These are phyloP conservation scores for Leccinellum albellum DNA, from an alignment of 768 basidiomycete genomes.

Conservation along the genomic window DNA sequence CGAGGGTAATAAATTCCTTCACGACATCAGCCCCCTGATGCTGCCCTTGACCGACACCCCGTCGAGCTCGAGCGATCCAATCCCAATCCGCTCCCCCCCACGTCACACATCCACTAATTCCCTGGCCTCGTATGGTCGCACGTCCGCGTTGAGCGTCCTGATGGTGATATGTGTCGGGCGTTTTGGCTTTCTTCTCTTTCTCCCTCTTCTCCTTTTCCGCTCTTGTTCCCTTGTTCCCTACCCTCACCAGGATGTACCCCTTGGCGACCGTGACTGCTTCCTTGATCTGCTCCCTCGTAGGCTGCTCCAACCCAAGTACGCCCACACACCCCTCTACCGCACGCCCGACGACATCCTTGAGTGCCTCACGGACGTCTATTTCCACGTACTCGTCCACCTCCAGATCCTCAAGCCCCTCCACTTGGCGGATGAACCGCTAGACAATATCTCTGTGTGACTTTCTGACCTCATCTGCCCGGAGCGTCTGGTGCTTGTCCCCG, in stretches of 20 bases:
- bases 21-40: slow-evolving; percentile 25
- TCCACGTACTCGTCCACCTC: slow-evolving; percentile 71
- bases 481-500: slow-evolving; percentile 82
- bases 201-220: neutral
- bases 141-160: slow-evolving; percentile 53
- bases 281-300: slow-evolving; percentile 52
- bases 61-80: slow-evolving; percentile 28
- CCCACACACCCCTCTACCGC: slow-evolving; percentile 57
- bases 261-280: slow-evolving; percentile 39
- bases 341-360: slow-evolving; percentile 52
- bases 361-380: slow-evolving; percentile 55
- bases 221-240: neutral
- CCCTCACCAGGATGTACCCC: slow-evolving; percentile 36
- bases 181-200: slow-evolving; percentile 26
- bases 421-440: slow-evolving; percentile 67
- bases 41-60: slow-evolving; percentile 29
- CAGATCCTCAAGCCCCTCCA: slow-evolving; percentile 54
- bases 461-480: slow-evolving; percentile 52
- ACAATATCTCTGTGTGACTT: slow-evolving; percentile 74
- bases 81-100: slow-evolving; percentile 29
- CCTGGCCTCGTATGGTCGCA: slow-evolving; percentile 69
- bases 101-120: slow-evolving; percentile 57
- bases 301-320: slow-evolving; percentile 51
- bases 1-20: neutral
- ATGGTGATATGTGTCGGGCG: slow-evolving; percentile 70